phyloP scores from a whole-genome alignment of 371 early-diverging fungal genomes.

The Mucor sp. region DNA sequence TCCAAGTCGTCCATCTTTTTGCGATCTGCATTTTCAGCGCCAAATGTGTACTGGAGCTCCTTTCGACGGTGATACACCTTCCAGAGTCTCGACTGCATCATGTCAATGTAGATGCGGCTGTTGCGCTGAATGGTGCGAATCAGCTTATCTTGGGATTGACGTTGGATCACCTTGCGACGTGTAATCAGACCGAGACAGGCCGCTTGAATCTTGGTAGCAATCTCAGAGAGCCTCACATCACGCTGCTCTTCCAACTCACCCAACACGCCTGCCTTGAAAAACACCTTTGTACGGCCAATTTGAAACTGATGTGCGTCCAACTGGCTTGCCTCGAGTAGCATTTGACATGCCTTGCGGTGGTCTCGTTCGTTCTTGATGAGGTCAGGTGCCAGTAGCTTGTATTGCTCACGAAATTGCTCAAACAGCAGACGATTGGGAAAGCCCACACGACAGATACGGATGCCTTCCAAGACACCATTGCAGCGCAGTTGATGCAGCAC shows the following conservation, averaged over 20 bases:
- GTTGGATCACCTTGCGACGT: slow-evolving; percentile 69
- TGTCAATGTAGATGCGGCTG: slow-evolving; percentile 78
- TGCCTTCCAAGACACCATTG: slow-evolving; percentile 99
- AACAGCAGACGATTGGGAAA: slow-evolving; percentile 97
- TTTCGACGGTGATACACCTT: slow-evolving; percentile 78
- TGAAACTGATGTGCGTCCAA: slow-evolving; percentile 86
- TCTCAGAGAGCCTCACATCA: slow-evolving; percentile 80
- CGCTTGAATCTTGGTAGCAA: slow-evolving; percentile 89
- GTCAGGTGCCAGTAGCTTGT: slow-evolving; percentile 86
- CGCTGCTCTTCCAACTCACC: slow-evolving; percentile 89
- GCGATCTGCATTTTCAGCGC: slow-evolving; percentile 63
- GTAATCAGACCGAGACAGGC: slow-evolving; percentile 83
- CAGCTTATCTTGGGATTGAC: slow-evolving; percentile 83
- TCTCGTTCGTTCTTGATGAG: slow-evolving; percentile 70
- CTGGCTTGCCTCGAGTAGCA: slow-evolving; percentile 70
- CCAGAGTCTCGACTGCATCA: slow-evolving; percentile 14
- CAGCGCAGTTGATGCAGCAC: slow-evolving; percentile 98
- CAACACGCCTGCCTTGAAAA: slow-evolving; percentile 98
- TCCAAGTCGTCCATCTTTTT: slow-evolving; percentile 58
- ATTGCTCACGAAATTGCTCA: slow-evolving; percentile 96
- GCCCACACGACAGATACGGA: slow-evolving; percentile 98
- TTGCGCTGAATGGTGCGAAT: slow-evolving; percentile 92
- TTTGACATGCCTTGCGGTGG: slow-evolving; percentile 82
- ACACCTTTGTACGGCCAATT: slow-evolving; percentile 96
- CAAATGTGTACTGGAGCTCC: slow-evolving; percentile 92